A percentile compares a stretch with the other conserved stretches of the same genome.
Evolutionary conservation across 306 rosid genomes (phyloP).

Genomic region (Casuarina equisetifolia): DNA sequence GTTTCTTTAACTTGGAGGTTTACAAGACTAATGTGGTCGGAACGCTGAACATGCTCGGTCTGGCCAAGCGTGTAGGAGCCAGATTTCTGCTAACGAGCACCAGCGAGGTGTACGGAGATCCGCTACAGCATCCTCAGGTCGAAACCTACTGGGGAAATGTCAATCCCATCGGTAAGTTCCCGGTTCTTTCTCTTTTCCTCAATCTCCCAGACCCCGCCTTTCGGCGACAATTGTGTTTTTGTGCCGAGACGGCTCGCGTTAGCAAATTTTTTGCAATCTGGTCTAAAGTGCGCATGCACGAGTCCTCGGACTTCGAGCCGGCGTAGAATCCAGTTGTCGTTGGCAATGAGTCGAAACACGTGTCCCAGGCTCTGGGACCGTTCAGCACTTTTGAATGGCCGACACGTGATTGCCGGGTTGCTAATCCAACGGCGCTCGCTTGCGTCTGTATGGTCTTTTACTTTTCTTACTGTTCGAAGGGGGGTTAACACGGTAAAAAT

Average conservation of each 20-base stretch:
- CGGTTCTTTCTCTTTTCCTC: neutral
- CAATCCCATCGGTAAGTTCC: slow-evolving; percentile 84
- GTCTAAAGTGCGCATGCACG: slow-evolving; percentile 13
- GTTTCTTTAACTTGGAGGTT: slow-evolving; percentile 39
- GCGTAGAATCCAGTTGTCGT: neutral
- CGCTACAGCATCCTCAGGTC: slow-evolving; percentile 95
- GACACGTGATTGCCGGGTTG: slow-evolving; percentile 51
- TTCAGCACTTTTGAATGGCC: slow-evolving; percentile 6
- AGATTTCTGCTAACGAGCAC: slow-evolving; percentile 90
- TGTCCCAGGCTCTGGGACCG: slow-evolving; percentile 32
- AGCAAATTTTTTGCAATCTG: neutral
- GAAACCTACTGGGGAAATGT: slow-evolving; percentile 99
- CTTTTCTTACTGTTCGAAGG: neutral
- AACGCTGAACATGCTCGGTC: slow-evolving; percentile 90
- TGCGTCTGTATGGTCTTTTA: neutral
- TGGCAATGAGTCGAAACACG: slow-evolving; percentile 14
- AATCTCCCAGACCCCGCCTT: neutral
- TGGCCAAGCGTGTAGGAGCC: slow-evolving; percentile 90
- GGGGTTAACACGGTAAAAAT: neutral
- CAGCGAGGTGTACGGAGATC: slow-evolving; percentile 98
- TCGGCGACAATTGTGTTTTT: neutral
- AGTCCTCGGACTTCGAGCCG: neutral
- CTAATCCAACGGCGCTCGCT: slow-evolving; percentile 17
- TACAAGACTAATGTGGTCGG: slow-evolving; percentile 99
- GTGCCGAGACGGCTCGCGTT: slow-evolving; percentile 15